Base-by-base conservation (phyloP, 140 eudicot species). In the Anethum foeniculum region DNA sequence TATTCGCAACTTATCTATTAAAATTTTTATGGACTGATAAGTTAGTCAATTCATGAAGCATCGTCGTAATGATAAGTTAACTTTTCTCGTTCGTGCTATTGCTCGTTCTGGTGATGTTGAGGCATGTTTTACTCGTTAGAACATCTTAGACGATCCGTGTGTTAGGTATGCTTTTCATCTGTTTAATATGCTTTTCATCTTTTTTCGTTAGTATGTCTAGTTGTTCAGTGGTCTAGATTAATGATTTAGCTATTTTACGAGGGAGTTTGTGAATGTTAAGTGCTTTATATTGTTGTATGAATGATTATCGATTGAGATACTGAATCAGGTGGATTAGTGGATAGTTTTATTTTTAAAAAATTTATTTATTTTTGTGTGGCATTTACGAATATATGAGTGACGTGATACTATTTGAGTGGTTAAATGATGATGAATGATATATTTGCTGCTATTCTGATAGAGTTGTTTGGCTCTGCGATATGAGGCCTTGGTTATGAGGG, bases 391-490 rank as follows among this genome's bases (percentile, higher is more conserved):
- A 32, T 56, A 1, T 38, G 14, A 25, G 44, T 41, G 34, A 9
- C 13, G 46, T 36, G 43, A 77, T 12, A 13, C 32, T 38, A 43
- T 77, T 16, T 12, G 52, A 77, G 74, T 47, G 78, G 49, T 39
- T 0, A 36, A 72, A 41, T 73, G 23, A 14, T 81, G 75, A 48
- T 54, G 21, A 16, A 46, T 72, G 32, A 15, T 72, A 71, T 18
- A 71, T 51, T 83, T 81, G 27, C 7, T 74, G 76, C n/a, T 21
- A 14, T 73, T 30, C 7, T 44, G 58, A 38, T 88, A 92, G 97
- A 90, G 95, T 81, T 90, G 92, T 75, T 92, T 94, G 92, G 93
- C 93, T 14, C 74, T 94, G 89, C 89, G 98, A 89, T 94, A 94
- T 28, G 98, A 94, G 86, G 97, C 90, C 39, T 81, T 94, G 82